Evolutionary conservation across 768 basidiomycete species (phyloP), one percentile per base, ranked within the genome.

Genomic region (Gloeostereum incarnatum): DNA sequence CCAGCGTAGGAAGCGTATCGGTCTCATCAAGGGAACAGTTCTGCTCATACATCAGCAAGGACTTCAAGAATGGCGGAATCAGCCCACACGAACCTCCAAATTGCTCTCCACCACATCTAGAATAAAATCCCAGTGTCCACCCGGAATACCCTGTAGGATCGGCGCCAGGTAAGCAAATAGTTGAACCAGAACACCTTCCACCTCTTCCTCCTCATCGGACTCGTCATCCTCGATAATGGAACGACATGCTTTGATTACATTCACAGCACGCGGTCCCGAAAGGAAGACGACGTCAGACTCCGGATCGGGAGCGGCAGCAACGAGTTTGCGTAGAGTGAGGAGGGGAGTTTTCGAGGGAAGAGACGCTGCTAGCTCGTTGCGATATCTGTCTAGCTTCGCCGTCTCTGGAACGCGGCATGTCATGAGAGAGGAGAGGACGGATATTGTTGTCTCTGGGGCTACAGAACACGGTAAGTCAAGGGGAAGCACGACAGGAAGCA

Each of bases 61-160:
- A 25, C 6, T 24, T 8, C 24, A 3, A 13, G 6, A 26, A 20
- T n/a, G n/a, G n/a, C n/a, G 35, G 19, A 21, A 16, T 17, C 8
- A 10, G 29, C 20, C 5, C 11, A 18, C 11, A 49, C 70, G 31
- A 40, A 90, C 90, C 73, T 97, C 93, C 2, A 98, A 65, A 49
- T 86, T 88, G 42, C 69, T 84, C 56, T 94, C 92, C 9, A 94
- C 52, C 11, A 97, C 57, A 52, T 97, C 92, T 54, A 88, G 93
- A 4, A 92, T 76, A 23, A 92, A 73, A 35, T 89, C 85, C 96
- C 96, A 99, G 57, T 98, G 96, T 1, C 71, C 63, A 0, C 94
- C 96, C 10, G 77, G 65, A 2, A 94, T 68, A 51, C 78, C 85
- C 58, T 97, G 91, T 42, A 98, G 59, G 38, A 97, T 82, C 2